phyloP scores from a whole-genome alignment of 495 filamentous ascomycete species.

The Platismatia glauca region DNA sequence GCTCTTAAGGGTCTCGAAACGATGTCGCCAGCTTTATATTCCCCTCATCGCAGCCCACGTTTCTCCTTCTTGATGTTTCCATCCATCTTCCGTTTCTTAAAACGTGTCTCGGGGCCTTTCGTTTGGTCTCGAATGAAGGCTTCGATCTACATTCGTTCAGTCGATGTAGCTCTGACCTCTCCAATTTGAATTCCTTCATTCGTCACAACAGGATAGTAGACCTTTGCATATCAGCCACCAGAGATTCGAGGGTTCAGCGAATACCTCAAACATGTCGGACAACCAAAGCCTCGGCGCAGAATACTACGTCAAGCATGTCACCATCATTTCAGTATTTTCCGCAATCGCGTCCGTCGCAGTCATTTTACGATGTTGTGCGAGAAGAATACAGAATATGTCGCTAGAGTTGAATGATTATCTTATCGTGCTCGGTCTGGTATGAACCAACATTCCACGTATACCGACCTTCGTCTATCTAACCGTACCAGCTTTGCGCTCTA shows the following conservation, averaged over 20 bases:
- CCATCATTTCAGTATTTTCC: constrained; percentile 10
- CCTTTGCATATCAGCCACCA: background rate
- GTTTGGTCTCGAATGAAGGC: background rate
- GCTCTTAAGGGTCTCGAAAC: background rate
- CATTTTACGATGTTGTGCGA: constrained; percentile 15
- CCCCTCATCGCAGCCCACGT: background rate
- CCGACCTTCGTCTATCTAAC: background rate
- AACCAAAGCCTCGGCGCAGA: background rate
- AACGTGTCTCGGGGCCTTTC: background rate
- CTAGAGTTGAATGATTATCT: constrained; percentile 18
- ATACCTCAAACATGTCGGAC: background rate
- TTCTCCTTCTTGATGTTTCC: background rate
- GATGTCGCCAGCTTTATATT: background rate
- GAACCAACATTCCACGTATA: no score
- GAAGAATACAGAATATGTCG: constrained; percentile 15
- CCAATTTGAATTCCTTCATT: background rate
- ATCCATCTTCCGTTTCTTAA: background rate
- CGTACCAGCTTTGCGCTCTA: constrained; percentile 14
- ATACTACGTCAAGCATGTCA: constrained; percentile 5
- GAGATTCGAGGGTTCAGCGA: background rate
- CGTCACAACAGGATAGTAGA: background rate
- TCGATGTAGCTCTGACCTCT: no score
- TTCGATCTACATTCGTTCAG: background rate
- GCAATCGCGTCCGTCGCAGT: constrained; percentile 14
- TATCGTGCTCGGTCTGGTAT: constrained; percentile 16